These are phyloP conservation scores for Spergularia bocconei DNA, from an alignment of 148 eudicot genomes.

Conservation along the genomic window DNA sequence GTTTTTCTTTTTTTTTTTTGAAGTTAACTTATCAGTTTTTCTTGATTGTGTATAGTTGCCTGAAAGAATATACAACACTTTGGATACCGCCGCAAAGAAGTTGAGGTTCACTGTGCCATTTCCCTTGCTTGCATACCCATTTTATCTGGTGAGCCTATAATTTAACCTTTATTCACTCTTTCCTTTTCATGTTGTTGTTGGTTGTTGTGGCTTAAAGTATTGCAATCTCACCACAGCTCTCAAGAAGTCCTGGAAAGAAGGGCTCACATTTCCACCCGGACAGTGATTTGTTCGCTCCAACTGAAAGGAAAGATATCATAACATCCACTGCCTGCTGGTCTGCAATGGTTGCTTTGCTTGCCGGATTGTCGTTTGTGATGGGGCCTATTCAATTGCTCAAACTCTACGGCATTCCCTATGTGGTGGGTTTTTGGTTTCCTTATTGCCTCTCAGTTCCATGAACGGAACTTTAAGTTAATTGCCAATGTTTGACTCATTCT, in stretches of 20 bases:
- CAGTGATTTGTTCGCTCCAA: constrained; percentile 54
- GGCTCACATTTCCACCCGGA: constrained; percentile 70
- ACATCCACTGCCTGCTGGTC: constrained; percentile 73
- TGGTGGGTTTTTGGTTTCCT: constrained; percentile 36
- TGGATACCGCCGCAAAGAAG: constrained; percentile 45
- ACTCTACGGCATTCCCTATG: constrained; percentile 67
- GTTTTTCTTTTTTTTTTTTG: too few species aligned
- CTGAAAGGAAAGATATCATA: constrained; percentile 52
- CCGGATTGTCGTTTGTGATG: constrained; percentile 53
- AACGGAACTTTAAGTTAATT: background rate
- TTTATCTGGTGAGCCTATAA: constrained; percentile 57
- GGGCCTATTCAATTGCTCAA: constrained; percentile 70
- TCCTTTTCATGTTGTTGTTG: background rate
- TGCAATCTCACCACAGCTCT: constrained; percentile 39
- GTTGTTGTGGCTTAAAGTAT: background rate
- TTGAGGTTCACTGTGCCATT: constrained; percentile 67
- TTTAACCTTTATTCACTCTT: background rate
- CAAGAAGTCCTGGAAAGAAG: constrained; percentile 63
- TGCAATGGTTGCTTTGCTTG: constrained; percentile 65
- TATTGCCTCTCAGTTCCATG: background rate
- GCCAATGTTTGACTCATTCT: background rate
- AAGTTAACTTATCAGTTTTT: background rate
- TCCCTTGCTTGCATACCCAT: constrained; percentile 68
- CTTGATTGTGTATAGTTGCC: constrained; percentile 38
- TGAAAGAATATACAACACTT: constrained; percentile 46